A percentile compares a stretch with the other conserved stretches of the same genome.
These are phyloP conservation scores for Euphorbia schlechtendalii DNA, from an alignment of 441 rosid genomes.

Conservation along the genomic window DNA sequence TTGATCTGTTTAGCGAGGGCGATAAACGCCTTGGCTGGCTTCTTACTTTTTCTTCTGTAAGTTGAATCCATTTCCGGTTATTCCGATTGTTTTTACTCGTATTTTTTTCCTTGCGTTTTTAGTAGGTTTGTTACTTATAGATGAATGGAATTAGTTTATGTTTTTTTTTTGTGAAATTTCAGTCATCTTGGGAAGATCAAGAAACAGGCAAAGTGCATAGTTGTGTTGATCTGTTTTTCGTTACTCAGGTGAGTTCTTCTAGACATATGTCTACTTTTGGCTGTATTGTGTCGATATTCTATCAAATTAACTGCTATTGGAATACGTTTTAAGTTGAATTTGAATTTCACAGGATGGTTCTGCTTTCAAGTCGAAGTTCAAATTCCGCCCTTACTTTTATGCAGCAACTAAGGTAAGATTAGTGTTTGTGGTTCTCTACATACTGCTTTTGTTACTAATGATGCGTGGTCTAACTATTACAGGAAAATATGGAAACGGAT, in stretches of 20 bases:
- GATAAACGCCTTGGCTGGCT: slow-evolving; percentile 95
- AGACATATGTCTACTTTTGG: neutral
- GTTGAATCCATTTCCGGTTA: slow-evolving; percentile 20
- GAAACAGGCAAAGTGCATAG: slow-evolving; percentile 63
- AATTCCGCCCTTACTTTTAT: slow-evolving; percentile 90
- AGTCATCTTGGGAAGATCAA: slow-evolving; percentile 85
- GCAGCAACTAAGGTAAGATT: slow-evolving; percentile 65
- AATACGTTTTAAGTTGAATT: slow-evolving; percentile 4
- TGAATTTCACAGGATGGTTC: slow-evolving; percentile 64
- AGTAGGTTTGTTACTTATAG: neutral
- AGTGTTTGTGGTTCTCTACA: slow-evolving; percentile 6
- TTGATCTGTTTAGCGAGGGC: slow-evolving; percentile 84
- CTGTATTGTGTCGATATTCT: too few relatives aligned
- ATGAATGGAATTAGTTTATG: neutral
- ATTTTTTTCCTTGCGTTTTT: neutral
- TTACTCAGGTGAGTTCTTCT: slow-evolving; percentile 81
- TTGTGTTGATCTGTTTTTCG: slow-evolving; percentile 88
- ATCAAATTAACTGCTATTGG: neutral
- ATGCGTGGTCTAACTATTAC: slow-evolving; percentile 2
- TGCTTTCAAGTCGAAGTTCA: slow-evolving; percentile 83
- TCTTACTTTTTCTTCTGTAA: slow-evolving; percentile 75
- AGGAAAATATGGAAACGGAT: slow-evolving; percentile 84
- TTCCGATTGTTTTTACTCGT: neutral
- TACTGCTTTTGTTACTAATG: slow-evolving; percentile 8
- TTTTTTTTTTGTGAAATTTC: slow-evolving; percentile 20